Base-by-base conservation (phyloP, 2,329 filamentous ascomycete species). In the Cladosporium sp. region DNA sequence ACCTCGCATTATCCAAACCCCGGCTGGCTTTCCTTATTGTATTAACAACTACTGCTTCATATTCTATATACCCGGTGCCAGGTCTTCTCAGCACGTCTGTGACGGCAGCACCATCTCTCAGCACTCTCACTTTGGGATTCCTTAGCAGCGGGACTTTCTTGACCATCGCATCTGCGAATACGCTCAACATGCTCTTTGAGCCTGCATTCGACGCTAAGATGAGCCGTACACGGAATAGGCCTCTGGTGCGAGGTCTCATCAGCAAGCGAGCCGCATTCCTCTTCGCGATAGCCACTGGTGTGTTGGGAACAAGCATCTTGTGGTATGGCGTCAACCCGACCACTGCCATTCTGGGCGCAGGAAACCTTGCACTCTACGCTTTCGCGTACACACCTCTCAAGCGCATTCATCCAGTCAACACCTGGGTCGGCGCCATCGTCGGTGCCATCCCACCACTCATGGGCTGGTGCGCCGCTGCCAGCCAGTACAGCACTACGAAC, bases 111-210 rank as follows among this genome's bases (percentile, higher is more conserved):
- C 91, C 94, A 1, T 94, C 91, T 17, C 83, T 97, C 44, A 95
- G 90, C 60, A 91, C 94, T 2, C 80, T 97, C 55, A 99, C 94
- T 8, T 86, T 97, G 17, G 80, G 95, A 52, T 97, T 96, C 78
- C 85, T 99, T 52, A 96, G 93, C 0, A 85, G 85, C 3, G 68
- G 94, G 59, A 97, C 94, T 0, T 86, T 92, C 4, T 81, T 97
- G 19, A 94, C 90, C 72, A 89, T 85, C n/a, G 91, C 92, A 42
- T 90, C 89, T 59, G 94, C 94, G 42, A 99, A 99, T 71, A 85
- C 94, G 1, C 80, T 97, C 64, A 99, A 99, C 74, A 99, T 99
- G 94, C 85, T 97, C 58, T 91, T 97, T 74, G 94, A 99, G 74
- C 89, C 87, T 9, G 81, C 86, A 59, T 92, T 92, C 69, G 94